Base-by-base conservation (phyloP, 345 rosid species). In the Dipteronia dyeriana region DNA sequence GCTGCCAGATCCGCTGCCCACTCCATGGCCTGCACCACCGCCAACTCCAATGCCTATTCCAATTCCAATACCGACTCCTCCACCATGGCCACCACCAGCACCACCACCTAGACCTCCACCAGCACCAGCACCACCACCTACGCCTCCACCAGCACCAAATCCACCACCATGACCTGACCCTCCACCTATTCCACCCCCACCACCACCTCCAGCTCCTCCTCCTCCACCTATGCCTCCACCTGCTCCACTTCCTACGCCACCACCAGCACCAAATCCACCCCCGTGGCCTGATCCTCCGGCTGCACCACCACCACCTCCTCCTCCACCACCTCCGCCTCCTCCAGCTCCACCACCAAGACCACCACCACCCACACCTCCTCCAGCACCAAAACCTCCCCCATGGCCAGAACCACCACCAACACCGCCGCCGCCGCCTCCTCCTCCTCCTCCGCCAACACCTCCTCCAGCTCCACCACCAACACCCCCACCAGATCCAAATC, bases 261-360 rank as follows among this genome's bases (percentile, higher is more conserved):
- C 83, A 0, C 92, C 92, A 26, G 85, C 89, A 59, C 89, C 89
- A 5, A 83, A 79, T 5, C 94, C 90, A 7, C 93, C 89, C 0
- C 88, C 91, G 0, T 85, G 86, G 19, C 93, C 93, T 10, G 86
- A 81, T 9, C 93, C 93, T 22, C 88, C 88, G 0, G 91, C 91
- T 3, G 80, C 79, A 25, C 94, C 92, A 5, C 85, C 87, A 0
- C 89, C 89, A 0, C 83, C 86, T 0, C 90, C 88, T 12, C 84
- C 81, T 6, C 89, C 90, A 0, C 82, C 89, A 2, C 77, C 85
- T 0, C 59, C 49, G 0, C 85, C 90, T 0, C 86, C 87, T 0
- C 83, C 85, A 10, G 77, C 85, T 5, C 85, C 83, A 34, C 83
- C 88, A 26, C 82, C 86, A 0, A 76, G 74, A 41, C 79, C 75